Conservation (phyloP, 2,329 filamentous ascomycete genomes). For the Pezicula neosporulosa region DNA sequence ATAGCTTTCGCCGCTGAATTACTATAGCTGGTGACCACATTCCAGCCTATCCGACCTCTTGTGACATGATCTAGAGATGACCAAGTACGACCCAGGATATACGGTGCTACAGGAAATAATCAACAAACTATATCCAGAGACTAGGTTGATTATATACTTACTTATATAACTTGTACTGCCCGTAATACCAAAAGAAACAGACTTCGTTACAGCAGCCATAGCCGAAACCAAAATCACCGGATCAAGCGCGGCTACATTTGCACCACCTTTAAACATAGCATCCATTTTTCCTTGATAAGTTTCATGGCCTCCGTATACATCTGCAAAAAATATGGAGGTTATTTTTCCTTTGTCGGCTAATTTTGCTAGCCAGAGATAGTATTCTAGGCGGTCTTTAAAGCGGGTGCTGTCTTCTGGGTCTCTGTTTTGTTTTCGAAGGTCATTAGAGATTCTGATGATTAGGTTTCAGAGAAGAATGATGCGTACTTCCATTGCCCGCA, state of each 20-base stretch:
- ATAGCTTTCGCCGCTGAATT: constrained; percentile 59
- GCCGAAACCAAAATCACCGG: constrained; percentile 57
- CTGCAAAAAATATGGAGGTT: constrained; percentile 63
- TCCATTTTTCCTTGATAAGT: constrained; percentile 49
- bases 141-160: background rate
- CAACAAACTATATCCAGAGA: too few species aligned
- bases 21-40: constrained; percentile 64
- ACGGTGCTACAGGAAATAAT: constrained; percentile 35
- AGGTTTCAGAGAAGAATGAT: background rate
- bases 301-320: constrained; percentile 54
- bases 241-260: constrained; percentile 64
- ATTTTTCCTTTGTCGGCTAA: constrained; percentile 57
- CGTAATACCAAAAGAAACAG: constrained; percentile 62
- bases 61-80: constrained; percentile 64
- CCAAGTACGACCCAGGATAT: constrained; percentile 58
- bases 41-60: constrained; percentile 43
- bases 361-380: constrained; percentile 40
- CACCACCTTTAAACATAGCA: constrained; percentile 53
- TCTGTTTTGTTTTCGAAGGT: background rate
- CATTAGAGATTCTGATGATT: background rate
- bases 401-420: background rate
- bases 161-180: constrained; percentile 55
- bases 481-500: background rate
- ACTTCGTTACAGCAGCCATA: constrained; percentile 64
- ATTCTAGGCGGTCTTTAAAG: background rate